Evolutionary conservation across 208 protist species (phyloP), one percentile per base, ranked within the genome.

Genomic region (Crithidia sp.): DNA sequence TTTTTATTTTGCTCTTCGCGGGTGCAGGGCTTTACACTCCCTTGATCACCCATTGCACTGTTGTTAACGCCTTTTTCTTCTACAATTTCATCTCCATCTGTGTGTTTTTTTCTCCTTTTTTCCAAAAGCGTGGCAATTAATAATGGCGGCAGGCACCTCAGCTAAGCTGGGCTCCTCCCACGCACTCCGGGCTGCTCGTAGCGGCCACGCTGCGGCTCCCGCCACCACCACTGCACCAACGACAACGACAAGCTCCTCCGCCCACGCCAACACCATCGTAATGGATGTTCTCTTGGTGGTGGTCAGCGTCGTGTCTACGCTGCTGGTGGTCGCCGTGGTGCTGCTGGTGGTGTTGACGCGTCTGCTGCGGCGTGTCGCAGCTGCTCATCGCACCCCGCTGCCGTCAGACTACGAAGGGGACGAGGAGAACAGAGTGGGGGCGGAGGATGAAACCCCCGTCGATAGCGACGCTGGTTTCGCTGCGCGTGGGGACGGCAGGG

Each of bases 211-310:
- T 28, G 28, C 28, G 28, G 28, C 28, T 28, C 28, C 28, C 28
- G 28, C 28, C 28, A 28, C 28, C 28, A 28, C 28, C 28, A 8
- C 36, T 14, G n/a, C 37, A 39, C 16, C 52, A 1, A 28, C 28
- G 28, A 28, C 28, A 28, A 28, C 28, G 28, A 28, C 28, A 28
- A 28, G 28, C 28, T 28, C 28, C 28, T 28, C 28, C 52, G 0
- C 14, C 64, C 16, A 39, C 53, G 10, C 39, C 28, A 28, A 44
- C 19, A 4, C 4, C 6, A 43, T 43, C n/a, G 54, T 19, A 17
- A 50, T 70, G n/a, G 54, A 70, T 70, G 53, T 53, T 2, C 54
- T 70, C 7, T 53, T 70, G 6, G 52, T 70, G n/a, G n/a, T 53
- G 14, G 65, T 52, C 8, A 61, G 65, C 43, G 65, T 70, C 41